These are phyloP conservation scores for Heimioporus retisporus DNA, from an alignment of 1,284 basidiomycete genomes.

Conservation along the genomic window DNA sequence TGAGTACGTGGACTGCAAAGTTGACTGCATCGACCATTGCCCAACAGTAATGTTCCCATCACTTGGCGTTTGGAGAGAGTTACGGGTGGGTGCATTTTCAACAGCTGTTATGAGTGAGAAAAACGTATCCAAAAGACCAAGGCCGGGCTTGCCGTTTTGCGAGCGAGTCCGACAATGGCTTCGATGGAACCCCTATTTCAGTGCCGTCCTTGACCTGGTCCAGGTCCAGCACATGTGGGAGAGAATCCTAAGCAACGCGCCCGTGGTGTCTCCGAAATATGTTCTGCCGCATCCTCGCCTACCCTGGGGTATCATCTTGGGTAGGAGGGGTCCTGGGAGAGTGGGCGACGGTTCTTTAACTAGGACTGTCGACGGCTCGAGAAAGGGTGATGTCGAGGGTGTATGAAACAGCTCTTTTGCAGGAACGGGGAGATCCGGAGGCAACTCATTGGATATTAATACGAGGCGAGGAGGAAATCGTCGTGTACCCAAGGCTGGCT, in stretches of 20 bases:
- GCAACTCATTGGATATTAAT: constrained; percentile 47
- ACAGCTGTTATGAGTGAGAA: constrained; percentile 51
- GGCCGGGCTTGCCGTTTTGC: constrained; percentile 65
- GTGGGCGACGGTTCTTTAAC: constrained; percentile 60
- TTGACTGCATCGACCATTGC: constrained; percentile 83
- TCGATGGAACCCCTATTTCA: constrained; percentile 83
- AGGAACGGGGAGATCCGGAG: constrained; percentile 57
- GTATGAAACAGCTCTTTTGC: constrained; percentile 63
- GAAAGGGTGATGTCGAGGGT: constrained; percentile 66
- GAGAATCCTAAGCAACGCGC: constrained; percentile 43
- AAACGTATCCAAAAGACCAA: not conserved
- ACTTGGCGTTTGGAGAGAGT: constrained; percentile 68
- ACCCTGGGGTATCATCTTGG: constrained; percentile 64
- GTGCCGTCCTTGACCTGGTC: constrained; percentile 82
- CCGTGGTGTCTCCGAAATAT: constrained; percentile 74
- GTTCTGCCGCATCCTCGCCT: constrained; percentile 72
- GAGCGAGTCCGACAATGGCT: constrained; percentile 71
- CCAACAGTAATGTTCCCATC: constrained; percentile 75
- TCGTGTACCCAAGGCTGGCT: constrained; percentile 21
- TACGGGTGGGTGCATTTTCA: constrained; percentile 64
- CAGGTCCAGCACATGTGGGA: not conserved
- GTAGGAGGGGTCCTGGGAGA: constrained; percentile 64
- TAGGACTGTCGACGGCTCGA: constrained; percentile 65
- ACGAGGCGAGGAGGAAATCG: constrained; percentile 34
- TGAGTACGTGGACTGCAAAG: constrained; percentile 81